Conservation (phyloP, 805 yeast genomes). For the Hanseniaspora osmophila region DNA sequence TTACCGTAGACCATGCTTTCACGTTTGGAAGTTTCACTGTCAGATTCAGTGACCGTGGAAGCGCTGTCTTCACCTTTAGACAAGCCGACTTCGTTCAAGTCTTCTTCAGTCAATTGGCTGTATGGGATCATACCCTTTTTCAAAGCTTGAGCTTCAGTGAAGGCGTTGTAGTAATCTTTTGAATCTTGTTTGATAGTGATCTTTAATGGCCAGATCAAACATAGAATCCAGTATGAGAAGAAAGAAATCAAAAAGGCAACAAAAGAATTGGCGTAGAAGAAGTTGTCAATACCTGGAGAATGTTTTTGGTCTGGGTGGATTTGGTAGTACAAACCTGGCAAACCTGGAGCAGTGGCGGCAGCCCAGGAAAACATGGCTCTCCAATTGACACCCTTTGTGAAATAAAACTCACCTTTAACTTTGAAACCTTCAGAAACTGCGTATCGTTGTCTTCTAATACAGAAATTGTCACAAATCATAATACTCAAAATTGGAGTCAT, state of each 20-base stretch:
- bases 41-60: not conserved
- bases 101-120: conserved; percentile 14
- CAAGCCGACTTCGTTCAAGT: conserved; percentile 5
- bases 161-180: conserved; percentile 27
- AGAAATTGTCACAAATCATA: conserved; percentile 27
- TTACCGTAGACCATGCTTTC: not conserved
- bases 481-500: conserved; percentile 28
- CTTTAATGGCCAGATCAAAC: conserved; percentile 25
- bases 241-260: conserved; percentile 29
- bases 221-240: conserved; percentile 23
- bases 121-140: conserved; percentile 22
- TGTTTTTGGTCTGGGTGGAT: conserved; percentile 17
- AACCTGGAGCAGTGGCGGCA: conserved; percentile 30
- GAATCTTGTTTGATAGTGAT: conserved; percentile 25
- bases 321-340: conserved; percentile 34
- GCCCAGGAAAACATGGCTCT: conserved; percentile 23
- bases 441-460: conserved; percentile 25
- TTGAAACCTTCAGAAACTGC: conserved; percentile 20
- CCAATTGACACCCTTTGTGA: conserved; percentile 26
- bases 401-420: conserved; percentile 24
- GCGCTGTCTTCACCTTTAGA: conserved; percentile 2
- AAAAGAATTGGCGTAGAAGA: conserved; percentile 30
- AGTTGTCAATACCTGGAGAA: conserved; percentile 27
- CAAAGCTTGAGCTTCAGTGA: conserved; percentile 24
- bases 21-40: conserved; percentile 1